Percentiles rank a stretch among this genome's conserved stretches.
These are phyloP conservation scores for Phytophthora pini DNA, from an alignment of 352 stramenopile species.

Conservation along the genomic window DNA sequence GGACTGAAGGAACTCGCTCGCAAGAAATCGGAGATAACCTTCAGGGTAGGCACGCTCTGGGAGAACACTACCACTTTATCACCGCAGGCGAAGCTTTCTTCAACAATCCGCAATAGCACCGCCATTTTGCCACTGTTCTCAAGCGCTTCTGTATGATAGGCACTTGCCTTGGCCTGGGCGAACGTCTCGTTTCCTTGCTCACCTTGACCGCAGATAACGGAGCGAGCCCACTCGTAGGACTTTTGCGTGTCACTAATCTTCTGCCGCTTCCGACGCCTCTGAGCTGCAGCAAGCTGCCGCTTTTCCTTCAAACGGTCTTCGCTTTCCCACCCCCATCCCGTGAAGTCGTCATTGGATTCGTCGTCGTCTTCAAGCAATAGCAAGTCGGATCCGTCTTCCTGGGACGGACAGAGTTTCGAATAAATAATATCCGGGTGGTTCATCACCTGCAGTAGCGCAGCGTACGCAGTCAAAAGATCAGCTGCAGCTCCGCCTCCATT, in stretches of 20 bases:
- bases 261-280: constrained; percentile 61
- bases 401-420: constrained; percentile 58
- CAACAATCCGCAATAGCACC: constrained; percentile 73
- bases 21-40: constrained; percentile 80
- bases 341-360: constrained; percentile 37
- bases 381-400: constrained; percentile 28
- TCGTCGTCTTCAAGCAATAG: constrained; percentile 39
- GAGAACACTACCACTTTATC: constrained; percentile 92
- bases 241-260: constrained; percentile 68
- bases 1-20: constrained; percentile 61
- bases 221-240: constrained; percentile 73
- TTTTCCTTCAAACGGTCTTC: constrained; percentile 67
- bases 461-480: constrained; percentile 83
- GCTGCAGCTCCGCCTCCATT: constrained; percentile 47
- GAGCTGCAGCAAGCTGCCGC: constrained; percentile 50
- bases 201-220: constrained; percentile 41
- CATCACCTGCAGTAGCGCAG: constrained; percentile 84
- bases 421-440: constrained; percentile 91
- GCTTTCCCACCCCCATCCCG: constrained; percentile 73
- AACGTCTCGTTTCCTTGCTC: neutral
- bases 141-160: constrained; percentile 57
- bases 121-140: constrained; percentile 87
- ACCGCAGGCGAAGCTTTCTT: constrained; percentile 71
- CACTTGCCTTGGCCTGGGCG: neutral
- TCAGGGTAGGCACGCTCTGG: constrained; percentile 87